These are phyloP conservation scores for Isoetes engelmannii DNA, from an alignment of 83 land plant species.

Conservation along the genomic window DNA sequence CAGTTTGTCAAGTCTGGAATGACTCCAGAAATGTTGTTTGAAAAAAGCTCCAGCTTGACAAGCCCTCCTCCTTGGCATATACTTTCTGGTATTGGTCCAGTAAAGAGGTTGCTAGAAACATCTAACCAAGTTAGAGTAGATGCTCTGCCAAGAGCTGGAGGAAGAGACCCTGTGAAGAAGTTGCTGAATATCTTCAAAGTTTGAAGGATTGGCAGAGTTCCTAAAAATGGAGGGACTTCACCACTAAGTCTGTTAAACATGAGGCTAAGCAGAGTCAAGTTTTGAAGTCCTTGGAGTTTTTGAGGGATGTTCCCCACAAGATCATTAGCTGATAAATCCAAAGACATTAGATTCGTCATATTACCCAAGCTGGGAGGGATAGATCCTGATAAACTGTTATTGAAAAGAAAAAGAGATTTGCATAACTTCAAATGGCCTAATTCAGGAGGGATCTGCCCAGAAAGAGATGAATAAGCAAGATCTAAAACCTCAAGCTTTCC, in stretches of 20 bases:
- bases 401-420: conserved; percentile 6
- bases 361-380: background rate
- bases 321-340: background rate
- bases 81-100: conserved; percentile 3
- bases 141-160: background rate
- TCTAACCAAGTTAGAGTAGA: conserved; percentile 1
- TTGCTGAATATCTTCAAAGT: conserved; percentile 2
- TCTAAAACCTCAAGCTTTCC: background rate
- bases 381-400: background rate
- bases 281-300: background rate
- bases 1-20: conserved; percentile 15
- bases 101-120: conserved; percentile 6
- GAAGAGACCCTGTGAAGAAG: conserved; percentile 1
- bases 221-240: background rate
- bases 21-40: conserved; percentile 1
- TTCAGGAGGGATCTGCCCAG: background rate
- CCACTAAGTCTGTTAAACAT: conserved; percentile 1
- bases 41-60: conserved; percentile 15
- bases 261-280: background rate
- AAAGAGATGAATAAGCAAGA: background rate
- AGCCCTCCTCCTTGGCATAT: conserved; percentile 8
- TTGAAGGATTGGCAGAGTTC: background rate
- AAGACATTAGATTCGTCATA: conserved; percentile 1
- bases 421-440: background rate
- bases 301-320: background rate